phyloP scores from a whole-genome alignment of 257 asterid species.

The Solanum chiquidenum region DNA sequence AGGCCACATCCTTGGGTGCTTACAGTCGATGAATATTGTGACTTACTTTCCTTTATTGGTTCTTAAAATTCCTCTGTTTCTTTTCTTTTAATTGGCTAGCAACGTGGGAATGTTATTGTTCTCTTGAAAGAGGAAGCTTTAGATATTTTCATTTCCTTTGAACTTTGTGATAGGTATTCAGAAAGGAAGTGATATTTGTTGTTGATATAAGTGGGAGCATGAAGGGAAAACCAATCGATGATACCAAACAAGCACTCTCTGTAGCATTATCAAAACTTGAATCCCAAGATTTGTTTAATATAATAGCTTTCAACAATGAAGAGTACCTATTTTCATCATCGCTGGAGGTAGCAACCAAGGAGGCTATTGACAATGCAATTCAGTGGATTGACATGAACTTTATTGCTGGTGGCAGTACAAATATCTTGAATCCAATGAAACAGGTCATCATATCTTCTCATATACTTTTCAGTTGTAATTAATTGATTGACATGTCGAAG shows the following conservation, averaged over 20 bases:
- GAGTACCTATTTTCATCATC: slow-evolving; percentile 40
- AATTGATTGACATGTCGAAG: not conserved
- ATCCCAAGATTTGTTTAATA: slow-evolving; percentile 41
- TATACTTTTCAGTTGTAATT: not conserved
- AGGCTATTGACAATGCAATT: slow-evolving; percentile 33
- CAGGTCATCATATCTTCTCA: slow-evolving; percentile 31
- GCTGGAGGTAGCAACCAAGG: slow-evolving; percentile 45
- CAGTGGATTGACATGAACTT: slow-evolving; percentile 55
- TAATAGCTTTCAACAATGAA: slow-evolving; percentile 54
- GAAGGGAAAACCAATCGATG: slow-evolving; percentile 54
- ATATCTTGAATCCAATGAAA: slow-evolving; percentile 45
- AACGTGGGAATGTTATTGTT: not conserved
- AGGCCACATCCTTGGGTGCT: not conserved
- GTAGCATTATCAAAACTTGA: slow-evolving; percentile 52
- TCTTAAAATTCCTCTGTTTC: not conserved
- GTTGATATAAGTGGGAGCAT: slow-evolving; percentile 75
- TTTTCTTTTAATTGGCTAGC: not conserved
- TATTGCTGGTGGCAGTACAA: slow-evolving; percentile 60
- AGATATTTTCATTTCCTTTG: not conserved
- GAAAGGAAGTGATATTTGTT: slow-evolving; percentile 59
- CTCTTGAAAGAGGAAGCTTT: not conserved
- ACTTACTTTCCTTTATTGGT: not conserved
- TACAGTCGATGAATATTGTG: not conserved
- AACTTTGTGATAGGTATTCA: slow-evolving; percentile 31
- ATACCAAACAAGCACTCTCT: slow-evolving; percentile 47